A percentile compares a stretch with the other conserved stretches of the same genome.
Evolutionary conservation across 306 rosid genomes (phyloP).

Genomic region (Oxytropis ochrocephala): DNA sequence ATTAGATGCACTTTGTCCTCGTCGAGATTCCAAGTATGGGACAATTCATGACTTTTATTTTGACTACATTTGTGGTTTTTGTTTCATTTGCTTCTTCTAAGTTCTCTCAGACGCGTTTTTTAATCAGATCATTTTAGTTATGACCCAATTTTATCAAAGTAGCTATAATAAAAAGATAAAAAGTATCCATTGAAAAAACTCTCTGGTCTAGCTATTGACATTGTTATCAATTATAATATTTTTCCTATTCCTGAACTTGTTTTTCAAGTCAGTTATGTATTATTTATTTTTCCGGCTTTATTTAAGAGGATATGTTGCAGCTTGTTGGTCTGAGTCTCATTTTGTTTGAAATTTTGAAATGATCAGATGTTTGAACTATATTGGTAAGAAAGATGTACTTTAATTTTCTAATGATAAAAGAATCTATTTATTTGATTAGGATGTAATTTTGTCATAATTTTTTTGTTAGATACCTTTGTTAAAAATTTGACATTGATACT

Average conservation of each 20-base stretch:
- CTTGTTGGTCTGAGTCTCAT: neutral
- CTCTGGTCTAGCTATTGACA: neutral
- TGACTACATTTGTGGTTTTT: neutral
- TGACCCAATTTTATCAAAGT: neutral
- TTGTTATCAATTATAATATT: neutral
- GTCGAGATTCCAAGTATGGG: constrained; percentile 67
- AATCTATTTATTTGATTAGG: neutral
- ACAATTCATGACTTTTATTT: neutral
- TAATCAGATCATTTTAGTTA: neutral
- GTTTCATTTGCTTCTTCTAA: constrained; percentile 1
- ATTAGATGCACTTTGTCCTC: constrained; percentile 88
- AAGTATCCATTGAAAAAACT: neutral
- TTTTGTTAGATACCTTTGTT: neutral
- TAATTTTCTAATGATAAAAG: neutral
- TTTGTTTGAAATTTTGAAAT: neutral
- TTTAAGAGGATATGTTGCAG: neutral
- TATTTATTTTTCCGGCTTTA: neutral
- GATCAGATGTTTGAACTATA: neutral
- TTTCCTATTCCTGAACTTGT: neutral
- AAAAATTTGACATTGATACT: neutral
- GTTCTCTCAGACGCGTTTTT: neutral
- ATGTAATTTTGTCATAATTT: neutral
- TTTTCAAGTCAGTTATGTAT: neutral
- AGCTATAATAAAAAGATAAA: neutral
- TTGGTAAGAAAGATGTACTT: neutral